Evolutionary conservation across 768 basidiomycete genomes (phyloP), one percentile per base, ranked within the genome.

Genomic region (Mycena belliarum): DNA sequence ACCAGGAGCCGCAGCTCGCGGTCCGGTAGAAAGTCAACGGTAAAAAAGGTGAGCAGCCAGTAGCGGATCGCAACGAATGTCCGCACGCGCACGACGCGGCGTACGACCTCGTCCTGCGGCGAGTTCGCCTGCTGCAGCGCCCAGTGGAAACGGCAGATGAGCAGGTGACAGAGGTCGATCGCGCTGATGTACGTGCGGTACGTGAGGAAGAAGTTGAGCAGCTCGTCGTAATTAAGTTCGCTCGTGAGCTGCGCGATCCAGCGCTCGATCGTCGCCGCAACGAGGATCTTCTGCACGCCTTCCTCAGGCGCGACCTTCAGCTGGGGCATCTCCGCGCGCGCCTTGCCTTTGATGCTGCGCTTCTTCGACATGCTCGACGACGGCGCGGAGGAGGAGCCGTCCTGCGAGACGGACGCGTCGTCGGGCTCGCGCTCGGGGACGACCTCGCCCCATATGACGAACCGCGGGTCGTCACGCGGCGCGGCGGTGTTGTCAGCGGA

Each of bases 171-270:
- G 28, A 97, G 79, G 66, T 94, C 91, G 53, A 88, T 77, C 3
- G 89, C 85, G 50, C 80, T 80, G 69, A 95, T 81, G 70, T 93
- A 95, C 42, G 89, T 85, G 53, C 94, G 86, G 68, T 94, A 97
- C 2, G 93, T 95, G 69, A 96, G 81, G 81, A 97, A 93, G 70
- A 95, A 95, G 65, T 91, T 86, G 55, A 93, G 80, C 26, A 95
- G 79, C 64, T 94, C 91, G 69, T 94, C 93, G 56, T 92, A 91
- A 70, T 90, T 86, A 65, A 94, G 76, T 65, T 90, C 87, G 65
- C 87, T 89, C 28, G 95, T 95, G 47, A 96, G 75, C 66, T 96
- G 92, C 1, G 91, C 93, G 52, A 97, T 87, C 91, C 92, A 93
- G 0, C 94, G 87, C 70, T 95, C 94, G 65, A 95, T 92, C 4